Base-by-base conservation (phyloP, 1,284 basidiomycete genomes). In the Bondarzewia mesenterica region DNA sequence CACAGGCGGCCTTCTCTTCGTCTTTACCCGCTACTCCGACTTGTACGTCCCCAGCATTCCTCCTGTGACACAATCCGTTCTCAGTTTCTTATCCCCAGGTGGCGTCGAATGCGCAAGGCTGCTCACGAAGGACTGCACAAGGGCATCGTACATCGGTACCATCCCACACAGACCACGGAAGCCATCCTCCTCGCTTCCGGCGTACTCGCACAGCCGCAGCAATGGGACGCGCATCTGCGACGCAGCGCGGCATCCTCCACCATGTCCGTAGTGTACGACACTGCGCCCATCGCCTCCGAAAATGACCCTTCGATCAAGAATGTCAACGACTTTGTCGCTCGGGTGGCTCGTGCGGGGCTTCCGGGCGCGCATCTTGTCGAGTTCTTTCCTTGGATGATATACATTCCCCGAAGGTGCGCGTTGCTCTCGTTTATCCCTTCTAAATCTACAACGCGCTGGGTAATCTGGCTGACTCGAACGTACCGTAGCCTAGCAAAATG, bases 71-170 rank as follows among this genome's bases (percentile, higher is more conserved):
- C 16, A 12, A 4, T 4, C 8, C 38, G 12, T 21, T 25, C 32
- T 22, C 7, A 27, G n/a, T 18, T 22, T 8, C 27, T 22, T n/a
- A 8, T 12, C 7, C 7, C 7, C 10, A 54, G 53, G 23, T 54
- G 53, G 53, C 49, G 53, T 26, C 49, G 50, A 18, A 47, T 51
- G 52, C 53, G 53, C 32, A 54, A 54, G 38, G 53, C 53, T 5
- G 52, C 49, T 22, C 49, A 51, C 23, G 53, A 54, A 20, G 53
- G 52, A 18, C 44, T 54, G 10, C 51, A 54, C 39, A 54, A 51
- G 38, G 46, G 52, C 29, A 38, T 46, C 4, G 52, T 49, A 7
- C 47, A 38, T 23, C 43, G 51, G 23, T 54, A 47, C 36, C 39
- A 54, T 10, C 44, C 37, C 35, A 25, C 46, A 14, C 53, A 54